phyloP scores from a whole-genome alignment of 441 rosid species.

The Populus hybrid region DNA sequence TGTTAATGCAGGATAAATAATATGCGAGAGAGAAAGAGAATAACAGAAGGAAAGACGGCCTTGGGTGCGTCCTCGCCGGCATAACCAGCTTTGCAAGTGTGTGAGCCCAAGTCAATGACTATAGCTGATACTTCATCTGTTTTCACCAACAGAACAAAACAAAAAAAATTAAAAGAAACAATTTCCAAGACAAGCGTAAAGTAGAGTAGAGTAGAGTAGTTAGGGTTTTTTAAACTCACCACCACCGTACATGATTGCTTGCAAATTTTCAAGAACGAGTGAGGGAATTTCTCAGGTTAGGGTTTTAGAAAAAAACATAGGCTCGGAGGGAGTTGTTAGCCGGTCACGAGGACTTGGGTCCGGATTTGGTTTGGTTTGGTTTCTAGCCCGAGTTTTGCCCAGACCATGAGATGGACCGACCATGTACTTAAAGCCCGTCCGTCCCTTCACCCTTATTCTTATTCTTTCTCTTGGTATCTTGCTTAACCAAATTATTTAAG shows the following conservation, averaged over 20 bases:
- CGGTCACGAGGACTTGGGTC: neutral
- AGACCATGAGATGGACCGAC: no score
- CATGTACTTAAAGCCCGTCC: no score
- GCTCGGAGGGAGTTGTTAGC: neutral
- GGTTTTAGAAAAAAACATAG: conserved; percentile 3
- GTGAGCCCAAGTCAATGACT: conserved; percentile 94
- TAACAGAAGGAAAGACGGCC: conserved; percentile 97
- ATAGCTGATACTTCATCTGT: conserved; percentile 99
- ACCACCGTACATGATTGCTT: conserved; percentile 79
- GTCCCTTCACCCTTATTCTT: no score
- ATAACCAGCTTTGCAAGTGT: conserved; percentile 99
- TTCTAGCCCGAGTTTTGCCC: neutral
- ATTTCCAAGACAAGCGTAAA: neutral
- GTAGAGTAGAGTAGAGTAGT: neutral
- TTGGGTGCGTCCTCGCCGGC: conserved; percentile 99
- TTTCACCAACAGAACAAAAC: neutral
- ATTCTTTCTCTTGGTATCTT: no score
- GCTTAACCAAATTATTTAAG: no score
- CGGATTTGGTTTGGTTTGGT: neutral
- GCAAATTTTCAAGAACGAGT: neutral
- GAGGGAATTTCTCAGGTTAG: neutral
- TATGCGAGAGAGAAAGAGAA: conserved; percentile 22
- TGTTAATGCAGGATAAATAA: neutral
- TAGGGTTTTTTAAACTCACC: conserved; percentile 47
- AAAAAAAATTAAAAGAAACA: neutral